phyloP scores from a whole-genome alignment of 495 filamentous ascomycete genomes.

The Pyronema domesticum region DNA sequence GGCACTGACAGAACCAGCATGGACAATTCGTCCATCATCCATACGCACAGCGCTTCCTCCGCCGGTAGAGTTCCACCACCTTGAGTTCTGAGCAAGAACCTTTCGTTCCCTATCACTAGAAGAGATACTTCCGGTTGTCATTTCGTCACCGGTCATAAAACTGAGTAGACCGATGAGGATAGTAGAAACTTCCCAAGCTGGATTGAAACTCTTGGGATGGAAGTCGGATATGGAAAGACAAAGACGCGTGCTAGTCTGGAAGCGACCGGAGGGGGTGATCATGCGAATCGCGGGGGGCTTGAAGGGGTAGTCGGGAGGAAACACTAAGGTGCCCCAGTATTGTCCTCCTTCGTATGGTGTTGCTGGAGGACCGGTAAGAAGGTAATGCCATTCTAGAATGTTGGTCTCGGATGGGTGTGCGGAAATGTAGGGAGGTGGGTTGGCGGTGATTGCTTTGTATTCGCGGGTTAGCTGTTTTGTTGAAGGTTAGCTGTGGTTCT shows the following conservation, averaged over 20 bases:
- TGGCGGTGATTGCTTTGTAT: slow-evolving; percentile 80
- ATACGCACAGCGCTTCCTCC: slow-evolving; percentile 53
- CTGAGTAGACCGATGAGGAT: slow-evolving; percentile 86
- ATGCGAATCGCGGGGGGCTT: slow-evolving; percentile 94
- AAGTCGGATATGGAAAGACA: slow-evolving; percentile 94
- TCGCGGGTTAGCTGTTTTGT: slow-evolving; percentile 62
- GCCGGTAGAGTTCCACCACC: slow-evolving; percentile 96
- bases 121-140: slow-evolving; percentile 88
- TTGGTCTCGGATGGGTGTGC: slow-evolving; percentile 89
- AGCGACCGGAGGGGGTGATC: slow-evolving; percentile 92
- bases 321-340: slow-evolving; percentile 94
- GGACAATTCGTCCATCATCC: slow-evolving; percentile 29
- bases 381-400: slow-evolving; percentile 99
- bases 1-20: slow-evolving; percentile 30
- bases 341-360: slow-evolving; percentile 91
- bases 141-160: slow-evolving; percentile 98
- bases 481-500: neutral
- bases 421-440: slow-evolving; percentile 80
- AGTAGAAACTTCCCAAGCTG: slow-evolving; percentile 94
- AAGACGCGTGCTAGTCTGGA: slow-evolving; percentile 77
- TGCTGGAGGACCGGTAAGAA: slow-evolving; percentile 83
- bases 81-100: slow-evolving; percentile 54
- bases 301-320: slow-evolving; percentile 92
- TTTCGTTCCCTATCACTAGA: slow-evolving; percentile 62
- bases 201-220: slow-evolving; percentile 94